Evolutionary conservation across 495 filamentous ascomycete species (phyloP).

Genomic region (Xylaria venustula): DNA sequence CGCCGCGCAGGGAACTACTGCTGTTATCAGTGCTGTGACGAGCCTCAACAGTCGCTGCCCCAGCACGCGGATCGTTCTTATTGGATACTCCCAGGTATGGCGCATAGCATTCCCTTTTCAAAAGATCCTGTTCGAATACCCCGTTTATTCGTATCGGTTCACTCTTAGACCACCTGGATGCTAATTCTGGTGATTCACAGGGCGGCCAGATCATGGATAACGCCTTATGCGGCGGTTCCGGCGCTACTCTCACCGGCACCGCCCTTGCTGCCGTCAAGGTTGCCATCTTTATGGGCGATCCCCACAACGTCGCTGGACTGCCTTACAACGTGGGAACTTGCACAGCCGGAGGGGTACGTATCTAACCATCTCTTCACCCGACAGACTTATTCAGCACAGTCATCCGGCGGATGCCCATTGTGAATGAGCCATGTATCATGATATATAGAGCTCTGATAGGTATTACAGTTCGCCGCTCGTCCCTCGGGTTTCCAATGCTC

Average conservation of each 20-base stretch:
- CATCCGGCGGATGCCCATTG: too few species aligned
- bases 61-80: slow-evolving; percentile 55
- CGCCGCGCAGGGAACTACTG: slow-evolving; percentile 49
- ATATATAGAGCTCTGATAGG: too few species aligned
- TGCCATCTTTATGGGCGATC: slow-evolving; percentile 64
- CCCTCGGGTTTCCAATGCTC: slow-evolving; percentile 35
- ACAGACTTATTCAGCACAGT: too few species aligned
- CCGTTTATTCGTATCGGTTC: too few species aligned
- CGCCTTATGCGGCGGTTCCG: slow-evolving; percentile 59
- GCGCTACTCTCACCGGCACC: slow-evolving; percentile 47
- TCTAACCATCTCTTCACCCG: too few species aligned
- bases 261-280: slow-evolving; percentile 54
- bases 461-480: slow-evolving; percentile 54
- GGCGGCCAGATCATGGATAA: slow-evolving; percentile 65
- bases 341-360: slow-evolving; percentile 53
- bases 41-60: slow-evolving; percentile 55
- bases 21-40: slow-evolving; percentile 56
- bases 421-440: too few species aligned
- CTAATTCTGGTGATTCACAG: slow-evolving; percentile 26
- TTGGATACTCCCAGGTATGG: slow-evolving; percentile 52
- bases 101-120: too few species aligned
- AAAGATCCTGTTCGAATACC: background rate
- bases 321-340: slow-evolving; percentile 64
- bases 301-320: slow-evolving; percentile 50
- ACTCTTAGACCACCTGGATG: too few species aligned